phyloP scores from a whole-genome alignment of 1,284 basidiomycete genomes.

The Boletus sp. region DNA sequence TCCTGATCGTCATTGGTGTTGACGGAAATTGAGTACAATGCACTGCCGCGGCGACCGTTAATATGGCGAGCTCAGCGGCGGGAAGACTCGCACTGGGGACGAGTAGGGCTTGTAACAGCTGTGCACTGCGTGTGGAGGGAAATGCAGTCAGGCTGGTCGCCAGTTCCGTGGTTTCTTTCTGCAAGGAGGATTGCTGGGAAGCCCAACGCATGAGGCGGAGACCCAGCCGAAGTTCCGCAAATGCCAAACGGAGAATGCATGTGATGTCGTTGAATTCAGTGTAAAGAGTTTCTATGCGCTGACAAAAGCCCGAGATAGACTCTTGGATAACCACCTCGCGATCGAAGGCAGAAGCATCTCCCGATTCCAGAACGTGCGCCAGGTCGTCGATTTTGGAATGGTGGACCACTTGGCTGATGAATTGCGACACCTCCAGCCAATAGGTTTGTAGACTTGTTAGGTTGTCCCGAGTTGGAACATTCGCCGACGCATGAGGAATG shows the following conservation, averaged over 20 bases:
- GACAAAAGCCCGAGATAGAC: constrained; percentile 61
- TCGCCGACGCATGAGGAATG: constrained; percentile 23
- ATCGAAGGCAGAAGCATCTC: constrained; percentile 39
- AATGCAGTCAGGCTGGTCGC: constrained; percentile 47
- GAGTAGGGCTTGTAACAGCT: constrained; percentile 32
- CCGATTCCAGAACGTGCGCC: constrained; percentile 33
- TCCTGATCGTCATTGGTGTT: constrained; percentile 40
- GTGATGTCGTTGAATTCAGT: constrained; percentile 70
- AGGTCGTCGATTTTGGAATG: constrained; percentile 48
- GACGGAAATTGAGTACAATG: constrained; percentile 32
- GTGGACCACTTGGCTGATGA: constrained; percentile 56
- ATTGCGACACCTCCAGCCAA: constrained; percentile 81
- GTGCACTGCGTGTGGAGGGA: constrained; percentile 49
- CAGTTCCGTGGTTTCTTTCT: constrained; percentile 17
- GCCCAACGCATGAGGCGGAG: constrained; percentile 52
- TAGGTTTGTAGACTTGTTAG: constrained; percentile 67
- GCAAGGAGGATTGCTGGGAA: constrained; percentile 12
- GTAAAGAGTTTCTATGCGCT: constrained; percentile 58
- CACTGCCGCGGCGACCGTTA: constrained; percentile 50
- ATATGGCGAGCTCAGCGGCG: constrained; percentile 42
- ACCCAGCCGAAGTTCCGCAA: constrained; percentile 75
- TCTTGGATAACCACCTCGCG: constrained; percentile 66
- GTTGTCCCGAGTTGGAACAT: constrained; percentile 43
- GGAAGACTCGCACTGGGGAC: constrained; percentile 12
- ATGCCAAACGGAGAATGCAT: constrained; percentile 61